Evolutionary conservation across 2,329 filamentous ascomycete genomes (phyloP), one percentile per base, ranked within the genome.

Genomic region (Trematosphaeria pertusa): DNA sequence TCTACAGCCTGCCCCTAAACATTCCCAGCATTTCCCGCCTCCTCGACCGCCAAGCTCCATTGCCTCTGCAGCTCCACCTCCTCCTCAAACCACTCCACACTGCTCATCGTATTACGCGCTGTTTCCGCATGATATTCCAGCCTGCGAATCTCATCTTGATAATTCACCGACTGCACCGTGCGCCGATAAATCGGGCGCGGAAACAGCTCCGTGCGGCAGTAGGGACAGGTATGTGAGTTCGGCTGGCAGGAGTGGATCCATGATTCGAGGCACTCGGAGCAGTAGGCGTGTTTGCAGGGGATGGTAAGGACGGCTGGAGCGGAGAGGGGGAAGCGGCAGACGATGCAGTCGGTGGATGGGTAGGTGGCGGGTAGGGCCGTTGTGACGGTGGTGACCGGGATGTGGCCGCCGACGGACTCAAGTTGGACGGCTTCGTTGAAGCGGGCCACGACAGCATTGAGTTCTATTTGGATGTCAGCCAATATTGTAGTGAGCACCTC

Each of bases 121-220:
- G n/a, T n/a, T n/a, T n/a, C n/a, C n/a, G n/a, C n/a, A n/a, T n/a
- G n/a, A n/a, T n/a, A n/a, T n/a, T n/a, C n/a, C n/a, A n/a, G n/a
- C n/a, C n/a, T n/a, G n/a, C n/a, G n/a, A n/a, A n/a, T n/a, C n/a
- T n/a, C n/a, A n/a, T n/a, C n/a, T n/a, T n/a, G n/a, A n/a, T n/a
- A n/a, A n/a, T n/a, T n/a, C n/a, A n/a, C n/a, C n/a, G n/a, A n/a
- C n/a, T n/a, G n/a, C n/a, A n/a, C n/a, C n/a, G n/a, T n/a, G n/a
- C n/a, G n/a, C n/a, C n/a, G n/a, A n/a, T n/a, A n/a, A n/a, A n/a
- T n/a, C n/a, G n/a, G n/a, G n/a, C n/a, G n/a, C n/a, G 34, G 15
- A 14, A 48, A 48, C 2, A 48, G 34, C 28, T 48, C 26, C 9
- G 45, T 48, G 9, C 45, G 39, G 30, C 45, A 48, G 38, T 43